Percentiles rank a stretch among this genome's conserved stretches.
Conservation (phyloP, 2,329 filamentous ascomycete genomes). For the Trichothecium roseum region DNA sequence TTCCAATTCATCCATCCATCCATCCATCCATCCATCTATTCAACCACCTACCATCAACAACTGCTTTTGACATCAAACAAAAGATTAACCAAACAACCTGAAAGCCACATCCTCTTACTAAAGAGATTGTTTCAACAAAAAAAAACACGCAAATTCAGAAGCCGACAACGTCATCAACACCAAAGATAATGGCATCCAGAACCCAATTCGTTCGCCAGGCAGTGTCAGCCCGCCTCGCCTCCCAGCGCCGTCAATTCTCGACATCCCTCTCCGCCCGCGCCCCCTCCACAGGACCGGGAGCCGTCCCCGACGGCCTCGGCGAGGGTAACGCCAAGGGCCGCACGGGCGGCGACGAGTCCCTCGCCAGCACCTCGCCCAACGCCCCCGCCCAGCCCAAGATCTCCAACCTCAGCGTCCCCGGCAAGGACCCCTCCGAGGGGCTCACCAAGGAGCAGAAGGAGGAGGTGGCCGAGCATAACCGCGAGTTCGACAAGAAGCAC, state of each 20-base stretch:
- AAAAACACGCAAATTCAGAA: too few relatives aligned
- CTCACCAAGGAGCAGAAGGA: slow-evolving; percentile 40
- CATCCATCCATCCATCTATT: too few relatives aligned
- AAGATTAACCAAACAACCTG: too few relatives aligned
- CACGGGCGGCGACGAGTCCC: slow-evolving; percentile 27
- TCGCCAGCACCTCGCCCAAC: slow-evolving; percentile 19
- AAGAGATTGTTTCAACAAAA: too few relatives aligned
- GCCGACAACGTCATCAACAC: too few relatives aligned
- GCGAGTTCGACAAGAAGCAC: slow-evolving; percentile 44
- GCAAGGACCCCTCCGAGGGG: slow-evolving; percentile 14
- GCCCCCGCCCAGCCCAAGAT: slow-evolving; percentile 40
- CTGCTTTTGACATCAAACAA: too few relatives aligned
- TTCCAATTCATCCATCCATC: too few relatives aligned
- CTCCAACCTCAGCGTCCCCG: slow-evolving; percentile 33
- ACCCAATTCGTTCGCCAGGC: too few relatives aligned
- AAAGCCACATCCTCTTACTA: too few relatives aligned
- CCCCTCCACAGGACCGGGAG: background rate
- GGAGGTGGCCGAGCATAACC: slow-evolving; percentile 49
- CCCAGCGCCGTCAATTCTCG: slow-evolving; percentile 17
- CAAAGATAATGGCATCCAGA: too few relatives aligned
- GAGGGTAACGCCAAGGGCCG: slow-evolving; percentile 19
- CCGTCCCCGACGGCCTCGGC: slow-evolving; percentile 17
- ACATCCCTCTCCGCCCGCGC: slow-evolving; percentile 1
- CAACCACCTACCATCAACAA: too few relatives aligned
- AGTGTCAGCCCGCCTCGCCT: too few relatives aligned